phyloP scores from a whole-genome alignment of 176 grass and related monocot species.

The Aegilops umbellulata region DNA sequence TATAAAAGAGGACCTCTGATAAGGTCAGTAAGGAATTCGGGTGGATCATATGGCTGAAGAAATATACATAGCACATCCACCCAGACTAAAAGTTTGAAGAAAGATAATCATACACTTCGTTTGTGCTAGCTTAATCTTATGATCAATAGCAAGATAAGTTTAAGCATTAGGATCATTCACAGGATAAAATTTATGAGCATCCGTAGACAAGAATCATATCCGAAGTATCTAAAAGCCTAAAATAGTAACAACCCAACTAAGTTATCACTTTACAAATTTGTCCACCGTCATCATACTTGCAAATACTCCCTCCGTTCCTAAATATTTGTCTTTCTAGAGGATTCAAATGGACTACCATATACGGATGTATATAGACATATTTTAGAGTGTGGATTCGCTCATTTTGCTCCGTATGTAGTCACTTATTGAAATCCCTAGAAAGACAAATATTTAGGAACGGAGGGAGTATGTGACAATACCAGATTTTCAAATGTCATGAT shows the following conservation, averaged over 20 bases:
- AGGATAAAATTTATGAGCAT: not conserved
- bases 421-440: too few relatives aligned
- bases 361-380: too few relatives aligned
- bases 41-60: not conserved
- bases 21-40: not conserved
- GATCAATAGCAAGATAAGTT: not conserved
- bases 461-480: not conserved
- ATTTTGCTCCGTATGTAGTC: too few relatives aligned
- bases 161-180: constrained; percentile 17
- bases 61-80: not conserved
- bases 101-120: not conserved
- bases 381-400: too few relatives aligned
- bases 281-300: not conserved
- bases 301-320: too few relatives aligned
- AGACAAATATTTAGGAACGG: too few relatives aligned
- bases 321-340: too few relatives aligned
- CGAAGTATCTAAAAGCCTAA: not conserved
- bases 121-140: constrained; percentile 21
- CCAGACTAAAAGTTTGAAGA: not conserved
- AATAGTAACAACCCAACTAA: not conserved
- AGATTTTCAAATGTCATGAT: constrained; percentile 2
- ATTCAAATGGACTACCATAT: too few relatives aligned
- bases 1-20: not conserved
- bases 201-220: not conserved
- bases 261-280: constrained; percentile 2